These are phyloP conservation scores for Lojkania enalia DNA, from an alignment of 2,329 filamentous ascomycete genomes.

Conservation along the genomic window DNA sequence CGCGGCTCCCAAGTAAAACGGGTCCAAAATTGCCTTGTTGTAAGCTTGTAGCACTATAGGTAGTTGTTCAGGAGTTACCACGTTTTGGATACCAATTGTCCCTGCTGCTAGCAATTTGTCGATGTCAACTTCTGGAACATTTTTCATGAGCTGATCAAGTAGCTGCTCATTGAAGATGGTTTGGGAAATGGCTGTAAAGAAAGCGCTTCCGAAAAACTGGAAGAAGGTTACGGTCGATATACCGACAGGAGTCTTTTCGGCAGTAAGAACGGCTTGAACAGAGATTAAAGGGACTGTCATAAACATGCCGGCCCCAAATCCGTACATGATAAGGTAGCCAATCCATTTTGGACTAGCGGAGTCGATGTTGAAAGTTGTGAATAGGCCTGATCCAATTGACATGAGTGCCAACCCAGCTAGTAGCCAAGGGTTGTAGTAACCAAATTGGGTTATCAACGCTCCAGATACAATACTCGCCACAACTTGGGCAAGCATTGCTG, in stretches of 20 bases:
- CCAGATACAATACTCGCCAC: conserved; percentile 40
- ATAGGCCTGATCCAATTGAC: conserved; percentile 29
- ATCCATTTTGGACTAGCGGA: conserved; percentile 26
- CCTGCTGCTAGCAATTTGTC: conserved; percentile 47
- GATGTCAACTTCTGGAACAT: conserved; percentile 44
- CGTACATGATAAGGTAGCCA: conserved; percentile 36
- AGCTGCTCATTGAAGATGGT: conserved; percentile 68
- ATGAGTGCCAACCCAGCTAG: conserved; percentile 29
- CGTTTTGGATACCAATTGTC: conserved; percentile 58
- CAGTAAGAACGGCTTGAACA: conserved; percentile 44
- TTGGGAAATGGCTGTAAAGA: conserved; percentile 66
- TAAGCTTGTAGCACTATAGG: conserved; percentile 61
- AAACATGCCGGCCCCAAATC: conserved; percentile 44
- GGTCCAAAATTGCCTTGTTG: conserved; percentile 59
- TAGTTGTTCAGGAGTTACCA: conserved; percentile 55
- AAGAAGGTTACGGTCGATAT: conserved; percentile 56
- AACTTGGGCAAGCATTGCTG: conserved; percentile 44
- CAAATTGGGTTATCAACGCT: conserved; percentile 33
- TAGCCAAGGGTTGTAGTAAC: conserved; percentile 43
- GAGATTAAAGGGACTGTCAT: conserved; percentile 46
- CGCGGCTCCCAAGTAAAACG: conserved; percentile 57
- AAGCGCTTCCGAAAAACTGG: conserved; percentile 64
- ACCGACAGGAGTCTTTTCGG: conserved; percentile 44
- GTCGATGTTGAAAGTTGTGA: conserved; percentile 21
- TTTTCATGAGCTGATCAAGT: conserved; percentile 52